Evolutionary conservation across 2,329 filamentous ascomycete species (phyloP).

Genomic region (Apiospora rasikravindrae): DNA sequence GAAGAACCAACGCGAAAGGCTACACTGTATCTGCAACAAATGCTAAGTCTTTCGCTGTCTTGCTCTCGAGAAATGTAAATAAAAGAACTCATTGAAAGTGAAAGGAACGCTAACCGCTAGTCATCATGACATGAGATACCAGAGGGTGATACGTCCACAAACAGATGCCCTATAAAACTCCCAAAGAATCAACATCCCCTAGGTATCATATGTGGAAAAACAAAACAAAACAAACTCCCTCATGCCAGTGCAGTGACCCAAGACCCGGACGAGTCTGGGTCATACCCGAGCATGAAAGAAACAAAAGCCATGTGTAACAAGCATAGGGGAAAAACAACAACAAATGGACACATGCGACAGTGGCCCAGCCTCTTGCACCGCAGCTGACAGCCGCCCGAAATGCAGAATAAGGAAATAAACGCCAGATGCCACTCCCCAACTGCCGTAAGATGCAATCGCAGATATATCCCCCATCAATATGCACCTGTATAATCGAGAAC

Average conservation of each 20-base stretch:
- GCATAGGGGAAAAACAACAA: background rate
- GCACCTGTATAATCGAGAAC: constrained; percentile 12
- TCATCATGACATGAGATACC: constrained; percentile 8
- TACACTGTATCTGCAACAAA: background rate
- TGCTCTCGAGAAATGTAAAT: background rate
- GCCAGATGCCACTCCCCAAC: background rate
- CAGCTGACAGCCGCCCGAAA: background rate
- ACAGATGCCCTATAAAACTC: constrained; percentile 9
- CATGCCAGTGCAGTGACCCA: background rate
- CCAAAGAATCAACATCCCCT: constrained; percentile 25
- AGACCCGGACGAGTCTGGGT: background rate
- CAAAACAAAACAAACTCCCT: background rate
- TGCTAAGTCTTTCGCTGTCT: constrained; percentile 13
- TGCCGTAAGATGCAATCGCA: constrained; percentile 12
- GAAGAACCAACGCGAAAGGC: background rate
- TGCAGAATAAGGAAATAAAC: constrained; percentile 7
- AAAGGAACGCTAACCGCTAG: constrained; percentile 9
- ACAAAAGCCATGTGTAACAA: background rate
- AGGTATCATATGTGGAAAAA: constrained; percentile 26
- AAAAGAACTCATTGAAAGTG: background rate
- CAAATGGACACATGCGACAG: background rate
- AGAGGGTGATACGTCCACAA: background rate
- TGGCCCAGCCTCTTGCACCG: constrained; percentile 3
- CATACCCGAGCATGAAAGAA: constrained; percentile 6
- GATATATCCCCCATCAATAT: background rate